Percentiles rank a stretch among this genome's conserved stretches.
Conservation (phyloP, 208 protist species). For the Leishmania major region DNA sequence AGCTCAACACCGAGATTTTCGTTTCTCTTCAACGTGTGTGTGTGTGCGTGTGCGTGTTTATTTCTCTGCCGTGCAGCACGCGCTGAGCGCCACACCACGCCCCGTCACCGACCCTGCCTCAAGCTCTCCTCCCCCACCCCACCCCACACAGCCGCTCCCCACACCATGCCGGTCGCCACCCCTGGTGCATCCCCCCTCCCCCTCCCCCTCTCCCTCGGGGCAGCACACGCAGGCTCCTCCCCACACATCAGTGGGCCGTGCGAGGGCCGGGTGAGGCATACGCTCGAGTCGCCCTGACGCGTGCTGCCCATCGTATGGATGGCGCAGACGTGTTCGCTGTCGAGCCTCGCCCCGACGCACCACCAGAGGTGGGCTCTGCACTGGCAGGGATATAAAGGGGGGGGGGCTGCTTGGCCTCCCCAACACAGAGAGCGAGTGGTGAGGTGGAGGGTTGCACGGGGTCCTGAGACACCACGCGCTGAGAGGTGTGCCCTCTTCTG, state of each 20-base stretch:
- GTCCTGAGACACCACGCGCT: neutral
- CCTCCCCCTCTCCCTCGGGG: no score
- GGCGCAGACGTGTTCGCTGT: neutral
- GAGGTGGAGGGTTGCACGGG: neutral
- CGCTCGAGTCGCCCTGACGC: no score
- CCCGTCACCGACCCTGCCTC: no score
- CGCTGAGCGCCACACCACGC: neutral
- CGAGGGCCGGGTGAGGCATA: no score
- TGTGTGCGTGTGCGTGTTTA: neutral
- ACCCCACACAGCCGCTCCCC: neutral
- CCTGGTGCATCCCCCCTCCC: no score
- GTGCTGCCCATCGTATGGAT: no score
- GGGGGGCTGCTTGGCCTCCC: neutral
- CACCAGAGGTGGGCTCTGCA: neutral
- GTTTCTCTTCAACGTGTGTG: neutral
- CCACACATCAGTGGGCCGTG: no score
- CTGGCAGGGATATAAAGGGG: neutral
- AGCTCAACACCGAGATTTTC: neutral
- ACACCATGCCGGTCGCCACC: neutral
- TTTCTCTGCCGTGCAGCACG: neutral
- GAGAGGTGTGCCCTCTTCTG: no score
- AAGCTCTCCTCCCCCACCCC: neutral
- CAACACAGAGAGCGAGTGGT: neutral
- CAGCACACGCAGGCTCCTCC: no score
- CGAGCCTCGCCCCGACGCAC: neutral